Conservation (phyloP, 2,329 filamentous ascomycete species). For the Aspergillus sp. region DNA sequence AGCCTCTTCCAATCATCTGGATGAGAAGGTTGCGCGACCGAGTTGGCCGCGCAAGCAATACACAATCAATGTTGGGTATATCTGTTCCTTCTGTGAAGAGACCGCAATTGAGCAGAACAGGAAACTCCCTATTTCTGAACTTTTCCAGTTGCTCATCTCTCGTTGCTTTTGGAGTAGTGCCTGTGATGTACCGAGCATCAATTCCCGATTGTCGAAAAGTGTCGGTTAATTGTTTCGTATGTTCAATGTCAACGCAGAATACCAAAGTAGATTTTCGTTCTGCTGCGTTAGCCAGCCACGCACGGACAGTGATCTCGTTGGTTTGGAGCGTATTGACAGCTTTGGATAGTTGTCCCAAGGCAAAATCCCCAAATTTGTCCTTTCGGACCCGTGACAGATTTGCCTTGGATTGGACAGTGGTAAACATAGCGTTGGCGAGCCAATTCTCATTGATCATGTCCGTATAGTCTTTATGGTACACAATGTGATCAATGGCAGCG, state of each 20-base stretch:
- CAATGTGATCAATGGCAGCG: slow-evolving; percentile 87
- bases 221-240: slow-evolving; percentile 72
- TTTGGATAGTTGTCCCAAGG: slow-evolving; percentile 70
- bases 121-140: slow-evolving; percentile 75
- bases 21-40: slow-evolving; percentile 89
- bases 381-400: slow-evolving; percentile 72
- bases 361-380: slow-evolving; percentile 73
- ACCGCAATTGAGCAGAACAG: slow-evolving; percentile 89
- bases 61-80: slow-evolving; percentile 94
- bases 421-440: slow-evolving; percentile 90
- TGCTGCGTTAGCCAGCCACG: slow-evolving; percentile 77
- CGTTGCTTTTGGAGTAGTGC: slow-evolving; percentile 69
- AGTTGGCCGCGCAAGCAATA: slow-evolving; percentile 83
- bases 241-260: slow-evolving; percentile 88
- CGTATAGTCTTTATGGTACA: slow-evolving; percentile 84
- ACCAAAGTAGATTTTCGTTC: slow-evolving; percentile 81
- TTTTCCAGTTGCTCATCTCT: slow-evolving; percentile 69
- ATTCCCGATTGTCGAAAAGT: slow-evolving; percentile 75
- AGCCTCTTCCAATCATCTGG: slow-evolving; percentile 96
- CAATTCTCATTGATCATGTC: slow-evolving; percentile 87
- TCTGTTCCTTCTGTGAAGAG: slow-evolving; percentile 98
- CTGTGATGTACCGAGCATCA: slow-evolving; percentile 84
- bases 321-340: slow-evolving; percentile 78
- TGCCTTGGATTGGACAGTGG: slow-evolving; percentile 80
- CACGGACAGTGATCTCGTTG: slow-evolving; percentile 81